phyloP scores from a whole-genome alignment of 1,139 yeast species.

The Yamadazyma atmosphaerica region DNA sequence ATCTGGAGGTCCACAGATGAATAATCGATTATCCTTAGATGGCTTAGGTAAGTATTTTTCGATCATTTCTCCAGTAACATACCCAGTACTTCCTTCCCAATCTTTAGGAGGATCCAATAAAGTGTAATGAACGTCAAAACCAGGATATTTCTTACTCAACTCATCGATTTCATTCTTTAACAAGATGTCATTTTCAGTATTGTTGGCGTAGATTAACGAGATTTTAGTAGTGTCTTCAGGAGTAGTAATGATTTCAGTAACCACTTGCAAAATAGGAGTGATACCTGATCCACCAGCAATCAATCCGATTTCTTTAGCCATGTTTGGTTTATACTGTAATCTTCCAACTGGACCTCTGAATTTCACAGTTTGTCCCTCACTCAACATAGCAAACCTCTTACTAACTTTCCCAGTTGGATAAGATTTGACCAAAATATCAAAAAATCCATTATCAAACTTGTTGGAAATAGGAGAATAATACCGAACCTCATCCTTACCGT shows the following conservation, averaged over 20 bases:
- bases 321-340: slow-evolving; percentile 58
- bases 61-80: slow-evolving; percentile 58
- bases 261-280: slow-evolving; percentile 74
- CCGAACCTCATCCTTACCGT: slow-evolving; percentile 63
- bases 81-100: slow-evolving; percentile 64
- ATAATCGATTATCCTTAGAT: slow-evolving; percentile 48
- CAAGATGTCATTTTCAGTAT: slow-evolving; percentile 70
- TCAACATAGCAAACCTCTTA: slow-evolving; percentile 58
- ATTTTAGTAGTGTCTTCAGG: slow-evolving; percentile 64
- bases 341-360: slow-evolving; percentile 81
- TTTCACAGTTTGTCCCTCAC: slow-evolving; percentile 64
- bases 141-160: slow-evolving; percentile 59
- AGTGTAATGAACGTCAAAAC: slow-evolving; percentile 49
- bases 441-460: slow-evolving; percentile 66
- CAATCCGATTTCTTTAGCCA: slow-evolving; percentile 62
- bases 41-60: slow-evolving; percentile 52
- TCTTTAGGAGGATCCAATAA: slow-evolving; percentile 32
- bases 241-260: slow-evolving; percentile 62
- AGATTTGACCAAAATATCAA: slow-evolving; percentile 73
- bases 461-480: slow-evolving; percentile 77
- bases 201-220: slow-evolving; percentile 66
- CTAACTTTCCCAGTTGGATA: slow-evolving; percentile 70
- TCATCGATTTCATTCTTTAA: slow-evolving; percentile 71
- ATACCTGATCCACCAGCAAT: slow-evolving; percentile 86
- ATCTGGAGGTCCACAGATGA: slow-evolving; percentile 77